These are phyloP conservation scores for Ceratocystis smalleyi DNA, from an alignment of 2,329 filamentous ascomycete genomes.

Conservation along the genomic window DNA sequence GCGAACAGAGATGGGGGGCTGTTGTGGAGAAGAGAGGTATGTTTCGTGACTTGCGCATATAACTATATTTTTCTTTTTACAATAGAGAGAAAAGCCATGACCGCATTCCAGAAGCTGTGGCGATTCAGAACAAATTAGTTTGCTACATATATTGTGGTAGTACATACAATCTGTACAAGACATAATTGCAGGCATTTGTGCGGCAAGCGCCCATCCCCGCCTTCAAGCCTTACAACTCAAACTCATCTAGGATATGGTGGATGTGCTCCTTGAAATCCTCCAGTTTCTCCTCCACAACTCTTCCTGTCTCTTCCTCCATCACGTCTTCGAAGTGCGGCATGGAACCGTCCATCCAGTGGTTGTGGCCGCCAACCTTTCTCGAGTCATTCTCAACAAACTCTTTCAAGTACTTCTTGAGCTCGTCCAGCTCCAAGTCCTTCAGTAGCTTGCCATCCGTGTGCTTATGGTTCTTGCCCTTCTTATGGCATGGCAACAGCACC, in stretches of 20 bases:
- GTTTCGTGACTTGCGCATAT: conserved; percentile 22
- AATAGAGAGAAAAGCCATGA: neutral
- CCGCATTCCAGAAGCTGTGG: neutral
- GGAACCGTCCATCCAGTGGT: conserved; percentile 13
- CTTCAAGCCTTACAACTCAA: conserved; percentile 8
- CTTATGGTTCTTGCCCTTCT: conserved; percentile 21
- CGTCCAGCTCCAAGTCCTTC: conserved; percentile 16
- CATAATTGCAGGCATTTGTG: neutral
- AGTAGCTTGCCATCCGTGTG: conserved; percentile 8
- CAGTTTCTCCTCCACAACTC: neutral
- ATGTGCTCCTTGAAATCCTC: conserved; percentile 6
- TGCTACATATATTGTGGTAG: neutral
- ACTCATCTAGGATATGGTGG: conserved; percentile 7
- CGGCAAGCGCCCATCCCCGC: no score
- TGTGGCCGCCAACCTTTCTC: conserved; percentile 13
- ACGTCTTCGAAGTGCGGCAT: neutral
- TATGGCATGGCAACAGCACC: conserved; percentile 62
- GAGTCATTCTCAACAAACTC: conserved; percentile 10
- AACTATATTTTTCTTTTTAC: neutral
- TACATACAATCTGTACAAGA: neutral
- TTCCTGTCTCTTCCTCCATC: neutral
- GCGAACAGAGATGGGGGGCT: conserved; percentile 40
- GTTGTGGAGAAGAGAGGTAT: conserved; percentile 29
- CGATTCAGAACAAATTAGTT: neutral
- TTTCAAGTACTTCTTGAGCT: conserved; percentile 21